Percentiles rank a stretch among this genome's conserved stretches.
Conservation (phyloP, 2,329 filamentous ascomycete genomes). For the Cladorrhinum sp. region DNA sequence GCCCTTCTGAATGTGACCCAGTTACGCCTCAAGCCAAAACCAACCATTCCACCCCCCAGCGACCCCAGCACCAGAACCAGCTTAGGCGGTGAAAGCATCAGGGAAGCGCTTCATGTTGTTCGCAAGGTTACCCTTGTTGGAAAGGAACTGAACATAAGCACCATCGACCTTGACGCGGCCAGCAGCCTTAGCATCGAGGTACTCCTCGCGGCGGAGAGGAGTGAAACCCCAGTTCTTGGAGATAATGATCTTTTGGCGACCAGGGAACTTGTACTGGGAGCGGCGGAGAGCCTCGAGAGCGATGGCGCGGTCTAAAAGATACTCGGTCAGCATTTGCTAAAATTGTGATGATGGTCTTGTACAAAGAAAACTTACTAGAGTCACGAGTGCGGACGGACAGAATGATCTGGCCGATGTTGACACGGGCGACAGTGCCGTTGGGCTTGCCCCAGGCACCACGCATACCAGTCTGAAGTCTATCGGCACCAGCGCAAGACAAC, state of each 20-base stretch:
- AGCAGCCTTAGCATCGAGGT: constrained; percentile 89
- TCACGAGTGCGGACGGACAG: constrained; percentile 97
- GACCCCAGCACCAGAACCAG: constrained; percentile 41
- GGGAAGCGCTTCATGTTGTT: constrained; percentile 94
- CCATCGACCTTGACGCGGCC: constrained; percentile 95
- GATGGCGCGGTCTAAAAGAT: constrained; percentile 69
- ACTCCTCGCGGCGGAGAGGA: constrained; percentile 94
- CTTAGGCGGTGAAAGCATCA: constrained; percentile 68
- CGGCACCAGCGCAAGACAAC: constrained; percentile 99
- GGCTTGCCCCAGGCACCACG: constrained; percentile 99
- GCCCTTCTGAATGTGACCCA: constrained; percentile 29
- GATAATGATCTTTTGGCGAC: constrained; percentile 99
- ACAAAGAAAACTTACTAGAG: constrained; percentile 58
- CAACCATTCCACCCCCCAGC: constrained; percentile 29
- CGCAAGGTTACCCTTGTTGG: constrained; percentile 82
- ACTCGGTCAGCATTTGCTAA: constrained; percentile 28
- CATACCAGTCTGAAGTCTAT: constrained; percentile 99
- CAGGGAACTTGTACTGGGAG: constrained; percentile 99
- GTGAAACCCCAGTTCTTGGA: constrained; percentile 99
- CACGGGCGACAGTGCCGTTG: constrained; percentile 97
- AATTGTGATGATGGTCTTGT: not conserved
- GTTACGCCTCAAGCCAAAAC: constrained; percentile 31
- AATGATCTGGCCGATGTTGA: constrained; percentile 99
- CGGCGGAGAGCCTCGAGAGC: constrained; percentile 98
- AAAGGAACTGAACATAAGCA: constrained; percentile 99